Base-by-base conservation (phyloP, 1,284 basidiomycete species). In the Ustilago trichophora region DNA sequence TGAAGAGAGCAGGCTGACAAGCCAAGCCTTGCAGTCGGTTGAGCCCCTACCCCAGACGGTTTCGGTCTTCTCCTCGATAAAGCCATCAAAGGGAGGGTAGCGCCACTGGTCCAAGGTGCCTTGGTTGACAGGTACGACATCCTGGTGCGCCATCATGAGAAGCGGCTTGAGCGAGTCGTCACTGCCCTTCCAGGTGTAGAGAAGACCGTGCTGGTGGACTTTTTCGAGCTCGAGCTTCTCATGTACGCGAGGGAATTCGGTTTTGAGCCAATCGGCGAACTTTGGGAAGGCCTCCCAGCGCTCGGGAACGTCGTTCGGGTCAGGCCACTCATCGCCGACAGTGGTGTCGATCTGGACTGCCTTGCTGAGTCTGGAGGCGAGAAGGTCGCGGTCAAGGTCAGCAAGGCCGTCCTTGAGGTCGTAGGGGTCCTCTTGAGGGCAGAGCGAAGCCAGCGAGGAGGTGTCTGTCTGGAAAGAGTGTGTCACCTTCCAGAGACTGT, bases 111-210 rank as follows among this genome's bases (percentile, higher is more conserved):
- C 76, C 11, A 83, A 46, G 0, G 86, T 86, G n/a, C 77, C 77
- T 10, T 80, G 78, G 29, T 83, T 81, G 36, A 87, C 85, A 6
- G 86, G 86, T 0, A 86, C 85, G 0, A 85, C 84, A 69, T 85
- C 85, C 69, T 80, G 72, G 38, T 79, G 76, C 1, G 84, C 88
- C 16, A 86, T 84, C 40, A 91, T 81, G 27, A 90, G 83, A 3
- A 89, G 75, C 0, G 89, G 90, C 81, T 90, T 89, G 63, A 89
- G 83, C 6, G 81, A 79, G 0, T 77, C 42, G 56, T 88, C 84
- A 2, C 84, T 84, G 29, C 90, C 90, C 43, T 84, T 79, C 87
- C 88, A 89, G 11, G 85, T 85, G 70, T 86, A 90, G 1, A 90
- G 83, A 12, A 90, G 80, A 0, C 87, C 90, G 53, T 88, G 87